A percentile compares a stretch with the other conserved stretches of the same genome.
Evolutionary conservation across 805 yeast genomes (phyloP).

Genomic region (Limtongozyma cylindracea): DNA sequence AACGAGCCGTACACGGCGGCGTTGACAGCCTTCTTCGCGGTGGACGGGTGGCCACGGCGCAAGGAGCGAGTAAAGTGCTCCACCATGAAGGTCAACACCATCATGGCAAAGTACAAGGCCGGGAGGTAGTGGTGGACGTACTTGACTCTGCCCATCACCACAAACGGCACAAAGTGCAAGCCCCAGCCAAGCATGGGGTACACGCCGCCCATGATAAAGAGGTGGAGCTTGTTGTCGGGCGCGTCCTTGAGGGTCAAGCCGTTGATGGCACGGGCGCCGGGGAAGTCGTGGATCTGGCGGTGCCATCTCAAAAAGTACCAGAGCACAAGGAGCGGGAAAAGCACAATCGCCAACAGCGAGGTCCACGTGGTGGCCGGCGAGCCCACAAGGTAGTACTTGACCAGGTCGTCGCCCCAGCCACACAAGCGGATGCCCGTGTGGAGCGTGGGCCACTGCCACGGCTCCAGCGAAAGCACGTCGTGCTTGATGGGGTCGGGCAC

Average conservation of each 20-base stretch:
- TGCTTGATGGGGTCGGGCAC: conserved; percentile 50
- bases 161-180: conserved; percentile 14
- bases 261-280: too few species aligned
- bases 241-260: too few species aligned
- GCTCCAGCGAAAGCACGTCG: conserved; percentile 45
- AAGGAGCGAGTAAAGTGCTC: too few species aligned
- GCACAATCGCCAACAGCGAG: too few species aligned
- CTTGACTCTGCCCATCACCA: conserved; percentile 16
- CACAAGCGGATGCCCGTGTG: conserved; percentile 54
- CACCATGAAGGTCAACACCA: conserved; percentile 4
- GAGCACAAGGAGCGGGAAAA: too few species aligned
- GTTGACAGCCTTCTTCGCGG: too few species aligned
- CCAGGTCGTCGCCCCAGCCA: conserved; percentile 30
- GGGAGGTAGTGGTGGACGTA: conserved; percentile 19
- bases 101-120: conserved; percentile 11
- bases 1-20: too few species aligned
- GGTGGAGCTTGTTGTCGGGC: conserved; percentile 4
- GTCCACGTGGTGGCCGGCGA: conserved; percentile 1
- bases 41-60: too few species aligned
- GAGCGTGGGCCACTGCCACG: conserved; percentile 73
- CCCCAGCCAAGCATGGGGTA: conserved; percentile 14
- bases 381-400: conserved; percentile 24
- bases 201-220: conserved; percentile 7
- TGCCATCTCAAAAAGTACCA: too few species aligned
- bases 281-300: too few species aligned